phyloP scores from a whole-genome alignment of 2,329 filamentous ascomycete genomes.

The Diaporthe vaccinii region DNA sequence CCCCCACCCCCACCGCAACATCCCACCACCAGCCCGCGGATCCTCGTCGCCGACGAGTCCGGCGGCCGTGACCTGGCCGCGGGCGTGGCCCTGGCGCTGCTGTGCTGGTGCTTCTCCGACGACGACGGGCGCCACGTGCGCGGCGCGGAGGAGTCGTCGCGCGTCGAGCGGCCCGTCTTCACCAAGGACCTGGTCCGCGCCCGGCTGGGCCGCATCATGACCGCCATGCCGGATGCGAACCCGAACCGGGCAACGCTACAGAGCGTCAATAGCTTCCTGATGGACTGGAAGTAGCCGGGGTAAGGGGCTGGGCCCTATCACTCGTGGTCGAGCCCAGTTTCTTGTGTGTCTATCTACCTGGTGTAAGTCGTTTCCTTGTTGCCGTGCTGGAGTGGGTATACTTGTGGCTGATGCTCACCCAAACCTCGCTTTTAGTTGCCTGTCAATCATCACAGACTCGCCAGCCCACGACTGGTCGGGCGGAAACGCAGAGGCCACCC shows the following conservation, averaged over 20 bases:
- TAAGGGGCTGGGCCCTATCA: not conserved
- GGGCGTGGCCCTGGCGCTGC: conserved; percentile 80
- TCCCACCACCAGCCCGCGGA: not conserved
- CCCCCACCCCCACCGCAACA: not conserved
- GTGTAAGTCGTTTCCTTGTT: no score
- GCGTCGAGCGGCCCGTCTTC: conserved; percentile 54
- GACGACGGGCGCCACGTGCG: conserved; percentile 66
- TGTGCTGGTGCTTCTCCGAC: conserved; percentile 78
- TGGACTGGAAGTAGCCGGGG: conserved; percentile 63
- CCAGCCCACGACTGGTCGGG: no score
- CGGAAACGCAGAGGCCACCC: no score
- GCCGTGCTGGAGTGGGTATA: no score
- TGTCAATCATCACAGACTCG: no score
- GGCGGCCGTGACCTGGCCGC: conserved; percentile 84
- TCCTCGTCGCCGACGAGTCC: conserved; percentile 77
- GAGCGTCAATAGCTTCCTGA: conserved; percentile 91
- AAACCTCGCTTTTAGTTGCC: no score
- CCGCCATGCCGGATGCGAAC: conserved; percentile 82
- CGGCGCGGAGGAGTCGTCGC: conserved; percentile 41
- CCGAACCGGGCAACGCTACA: conserved; percentile 89
- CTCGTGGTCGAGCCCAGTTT: no score
- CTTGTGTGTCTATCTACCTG: not conserved
- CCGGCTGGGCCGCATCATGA: conserved; percentile 85
- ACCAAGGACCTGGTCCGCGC: conserved; percentile 84
- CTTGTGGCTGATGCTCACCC: no score